Base-by-base conservation (phyloP, 2,329 filamentous ascomycete species). In the Talaromyces atroroseus region DNA sequence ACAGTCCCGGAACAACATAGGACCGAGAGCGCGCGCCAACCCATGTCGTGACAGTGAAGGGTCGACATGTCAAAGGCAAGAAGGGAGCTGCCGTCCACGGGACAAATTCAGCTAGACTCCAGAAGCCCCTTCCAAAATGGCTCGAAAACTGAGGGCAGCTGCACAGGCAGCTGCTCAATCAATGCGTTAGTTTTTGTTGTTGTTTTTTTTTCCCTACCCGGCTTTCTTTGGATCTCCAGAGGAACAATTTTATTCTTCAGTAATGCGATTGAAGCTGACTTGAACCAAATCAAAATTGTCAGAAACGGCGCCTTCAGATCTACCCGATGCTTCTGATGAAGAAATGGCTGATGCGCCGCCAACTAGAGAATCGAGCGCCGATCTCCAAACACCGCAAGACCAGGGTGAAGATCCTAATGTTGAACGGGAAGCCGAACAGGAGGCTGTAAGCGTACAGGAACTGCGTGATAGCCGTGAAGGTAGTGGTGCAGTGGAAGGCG, bases 111-210 rank as follows among this genome's bases (percentile, higher is more conserved):
- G 24, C 36, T 40, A 48, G 26, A 40, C 46, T 36, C 16, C 38
- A 44, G 23, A 44, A 8, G 50, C 56, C 40, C 56, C 50, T 56
- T 45, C 40, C 57, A 57, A 46, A 18, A 78, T 78, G 76, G 71
- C 74, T 56, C 68, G 75, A 63, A 76, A 74, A 62, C 68, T 70
- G 49, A 68, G 76, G 63, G 71, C 74, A 52, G 76, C 76, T 63
- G 76, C 75, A 18, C 74, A 76, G 61, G 75, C 74, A 61, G 75
- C 76, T 59, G 71, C 72, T n/a, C 70, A 75, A 60, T 76, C 74
- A 26, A 67, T 76, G 61, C 73, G 75, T 77, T 65, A 61, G 73
- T 48, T 46, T n/a, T 47, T 32, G 26, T 21, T 40, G 10, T 12
- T 48, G 44, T 16, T 47, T 24, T 34, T 21, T 45, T 14, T 12